Base-by-base conservation (phyloP, 176 grass and related monocot species). In the Areca catechu region DNA sequence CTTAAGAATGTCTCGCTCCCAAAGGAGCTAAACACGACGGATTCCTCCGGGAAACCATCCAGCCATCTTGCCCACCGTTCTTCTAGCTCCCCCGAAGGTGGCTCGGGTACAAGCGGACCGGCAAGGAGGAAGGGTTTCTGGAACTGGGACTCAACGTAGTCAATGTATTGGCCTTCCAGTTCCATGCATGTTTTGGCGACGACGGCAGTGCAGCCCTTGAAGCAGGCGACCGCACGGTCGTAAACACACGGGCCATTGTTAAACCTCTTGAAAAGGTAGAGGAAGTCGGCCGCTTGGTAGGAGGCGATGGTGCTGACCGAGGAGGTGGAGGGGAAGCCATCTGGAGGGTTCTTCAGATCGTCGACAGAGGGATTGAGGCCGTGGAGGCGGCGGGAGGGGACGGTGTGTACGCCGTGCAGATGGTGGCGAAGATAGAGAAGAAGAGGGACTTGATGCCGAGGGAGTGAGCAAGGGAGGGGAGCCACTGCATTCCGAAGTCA, bases 1-100 rank as follows among this genome's bases (percentile, higher is more conserved):
- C 34, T 7, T n/a, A 76, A 53, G 73, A 80, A 80, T 19, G 84
- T 71, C 60, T 87, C 79, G 74, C 84, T 82, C 16, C 84, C 78
- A 57, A 87, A 87, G 15, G 65, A 79, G 17, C 74, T 64, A 60
- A 79, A 71, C 21, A 82, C 53, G 73, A 79, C 70, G 21, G 74
- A 48, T 19, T 53, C 58, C 24, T 60, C n/a, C 4, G 84, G 51
- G 59, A 82, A 86, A 19, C 61, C 52, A 22, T 54, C 68, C 20
- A 85, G 72, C 82, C 72, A 80, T 6, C 6, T 34, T 3, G 37
- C 56, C 77, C 76, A 80, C 17, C 28, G 16, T 37, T 27, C 20
- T 10, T 85, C 82, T 2, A 80, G 54, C 49, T 80, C 23, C 5
- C 72, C 76, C 14, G 7, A n/a, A 5, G 72, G 82, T 10, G 76